phyloP scores from a whole-genome alignment of 2,329 filamentous ascomycete genomes.

The Thelonectria discophora region DNA sequence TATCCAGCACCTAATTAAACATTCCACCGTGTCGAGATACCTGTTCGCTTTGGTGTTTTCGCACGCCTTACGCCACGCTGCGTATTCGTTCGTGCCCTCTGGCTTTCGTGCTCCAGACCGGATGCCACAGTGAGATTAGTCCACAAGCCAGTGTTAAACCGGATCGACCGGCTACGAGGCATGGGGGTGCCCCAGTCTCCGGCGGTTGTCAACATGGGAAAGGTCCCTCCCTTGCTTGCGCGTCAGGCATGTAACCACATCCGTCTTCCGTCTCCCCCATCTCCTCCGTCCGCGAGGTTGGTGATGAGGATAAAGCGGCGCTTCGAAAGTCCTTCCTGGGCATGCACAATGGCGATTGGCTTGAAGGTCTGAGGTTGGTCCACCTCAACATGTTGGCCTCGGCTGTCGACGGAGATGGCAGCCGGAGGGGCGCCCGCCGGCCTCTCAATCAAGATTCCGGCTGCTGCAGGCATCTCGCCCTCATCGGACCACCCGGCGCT shows the following conservation, averaged over 20 bases:
- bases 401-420: constrained; percentile 5
- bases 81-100: constrained; percentile 6
- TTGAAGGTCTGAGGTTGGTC: constrained; percentile 21
- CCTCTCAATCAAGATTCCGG: constrained; percentile 2
- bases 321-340: constrained; percentile 6
- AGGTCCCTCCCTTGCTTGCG: constrained; percentile 17
- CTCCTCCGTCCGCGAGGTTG: constrained; percentile 11
- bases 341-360: constrained; percentile 16
- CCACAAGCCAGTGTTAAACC: constrained; percentile 3
- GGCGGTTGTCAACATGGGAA: constrained; percentile 3
- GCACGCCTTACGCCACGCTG: neutral
- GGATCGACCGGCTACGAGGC: constrained; percentile 9
- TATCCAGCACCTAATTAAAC: neutral
- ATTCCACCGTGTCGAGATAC: constrained; percentile 5
- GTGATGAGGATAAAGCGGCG: constrained; percentile 17
- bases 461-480: constrained; percentile 23
- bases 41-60: constrained; percentile 6
- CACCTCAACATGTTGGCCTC: constrained; percentile 34
- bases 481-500: constrained; percentile 32
- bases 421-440: neutral
- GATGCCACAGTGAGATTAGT: constrained; percentile 15
- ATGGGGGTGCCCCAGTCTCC: constrained; percentile 11
- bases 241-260: constrained; percentile 17
- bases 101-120: constrained; percentile 3
- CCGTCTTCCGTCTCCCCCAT: neutral